Evolutionary conservation across 805 yeast species (phyloP), one percentile per base, ranked within the genome.

Genomic region (Candida parachauliodes): DNA sequence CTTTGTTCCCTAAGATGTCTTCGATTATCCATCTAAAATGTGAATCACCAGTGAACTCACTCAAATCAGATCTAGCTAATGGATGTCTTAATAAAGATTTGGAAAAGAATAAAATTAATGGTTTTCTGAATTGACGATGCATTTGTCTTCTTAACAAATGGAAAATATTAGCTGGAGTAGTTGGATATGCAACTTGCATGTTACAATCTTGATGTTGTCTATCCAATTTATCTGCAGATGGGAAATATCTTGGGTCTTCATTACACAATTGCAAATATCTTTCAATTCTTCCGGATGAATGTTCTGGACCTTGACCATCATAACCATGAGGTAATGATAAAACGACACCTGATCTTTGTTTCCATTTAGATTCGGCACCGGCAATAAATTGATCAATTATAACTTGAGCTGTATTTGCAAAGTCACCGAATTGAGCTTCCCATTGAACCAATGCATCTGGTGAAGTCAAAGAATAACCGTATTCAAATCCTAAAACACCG

Each of bases 371-470:
- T 72, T 93, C 99, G 63, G 95, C 98, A 60, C 89, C 87, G 31
- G 97, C 85, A 59, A 93, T 78, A 63, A 93, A 93, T 74, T 93
- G 98, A 66, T 93, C 99, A 52, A 87, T 76, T 52, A 93, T 85
- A 47, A 93, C 98, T 74, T 93, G 98, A 14, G 97, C 98, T 50
- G 98, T 93, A 77, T 93, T 93, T 57, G 98, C 99, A 57, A 93
- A 93, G 72, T 93, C 99, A 79, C 99, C 99, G 55, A 93, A 93
- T 74, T 93, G 99, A 41, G 98, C 98, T 72, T 93, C 99, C 99
- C 99, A 93, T 73, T 84, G 83, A 36, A 91, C 97, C 42, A 87
- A 78, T 39, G 96, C 93, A 59, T 93, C 97, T 51, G 99, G 99
- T 36, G 95, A 86, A 44, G 96, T 87, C 67, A 93, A 76, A 6